phyloP scores from a whole-genome alignment of 305 asterid species.

The Fraxinus angustifolia region DNA sequence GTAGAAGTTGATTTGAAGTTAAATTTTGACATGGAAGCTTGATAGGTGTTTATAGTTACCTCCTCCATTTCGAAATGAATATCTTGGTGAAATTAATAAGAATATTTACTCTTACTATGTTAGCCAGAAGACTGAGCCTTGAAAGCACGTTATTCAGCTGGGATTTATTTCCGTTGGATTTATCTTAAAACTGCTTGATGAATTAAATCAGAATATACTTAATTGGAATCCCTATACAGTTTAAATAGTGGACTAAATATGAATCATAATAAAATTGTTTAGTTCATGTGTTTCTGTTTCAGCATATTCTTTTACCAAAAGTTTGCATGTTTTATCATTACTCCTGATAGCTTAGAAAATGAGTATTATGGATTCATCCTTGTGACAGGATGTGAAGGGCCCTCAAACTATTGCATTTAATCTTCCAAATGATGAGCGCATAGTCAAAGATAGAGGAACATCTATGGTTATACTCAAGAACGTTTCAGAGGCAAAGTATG shows the following conservation, averaged over 20 bases:
- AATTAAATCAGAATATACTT: neutral
- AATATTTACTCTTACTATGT: neutral
- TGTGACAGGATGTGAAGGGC: conserved; percentile 84
- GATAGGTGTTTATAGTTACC: neutral
- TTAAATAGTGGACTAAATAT: neutral
- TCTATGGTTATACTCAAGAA: conserved; percentile 99
- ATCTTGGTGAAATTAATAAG: neutral
- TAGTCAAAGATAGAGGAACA: conserved; percentile 86
- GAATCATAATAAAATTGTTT: neutral
- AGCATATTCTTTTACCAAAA: neutral
- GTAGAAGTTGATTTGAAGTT: neutral
- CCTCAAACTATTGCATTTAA: conserved; percentile 98
- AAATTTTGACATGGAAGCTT: neutral
- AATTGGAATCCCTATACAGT: neutral
- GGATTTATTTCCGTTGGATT: neutral
- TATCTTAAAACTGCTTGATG: neutral
- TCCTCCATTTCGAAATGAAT: neutral
- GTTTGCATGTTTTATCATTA: neutral
- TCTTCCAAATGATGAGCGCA: conserved; percentile 94
- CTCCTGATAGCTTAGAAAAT: neutral
- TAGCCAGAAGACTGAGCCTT: neutral
- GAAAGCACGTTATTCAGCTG: neutral
- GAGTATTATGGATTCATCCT: neutral
- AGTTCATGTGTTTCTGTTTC: neutral
- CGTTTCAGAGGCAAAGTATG: conserved; percentile 90